phyloP scores from a whole-genome alignment of 495 filamentous ascomycete genomes.

The Penicillium goetzii region DNA sequence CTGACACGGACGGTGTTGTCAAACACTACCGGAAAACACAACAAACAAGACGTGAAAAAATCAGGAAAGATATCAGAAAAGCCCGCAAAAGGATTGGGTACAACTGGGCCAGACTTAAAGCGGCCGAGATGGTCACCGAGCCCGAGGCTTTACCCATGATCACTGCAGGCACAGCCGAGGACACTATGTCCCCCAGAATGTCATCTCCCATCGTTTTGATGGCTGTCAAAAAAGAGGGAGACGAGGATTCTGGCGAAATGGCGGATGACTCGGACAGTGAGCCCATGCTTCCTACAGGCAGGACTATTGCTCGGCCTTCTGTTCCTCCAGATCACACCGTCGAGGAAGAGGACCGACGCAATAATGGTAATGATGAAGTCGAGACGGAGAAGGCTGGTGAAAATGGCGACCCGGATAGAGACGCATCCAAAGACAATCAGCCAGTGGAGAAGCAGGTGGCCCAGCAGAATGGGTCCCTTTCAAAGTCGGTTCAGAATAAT shows the following conservation, averaged over 20 bases:
- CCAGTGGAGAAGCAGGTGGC: background rate
- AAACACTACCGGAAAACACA: background rate
- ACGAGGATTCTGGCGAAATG: background rate
- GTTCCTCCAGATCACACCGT: background rate
- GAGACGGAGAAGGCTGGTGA: background rate
- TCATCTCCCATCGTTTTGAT: background rate
- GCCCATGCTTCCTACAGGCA: background rate
- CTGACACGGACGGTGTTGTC: background rate
- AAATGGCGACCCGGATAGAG: background rate
- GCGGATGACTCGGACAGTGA: background rate
- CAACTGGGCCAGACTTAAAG: background rate
- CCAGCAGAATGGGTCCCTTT: background rate
- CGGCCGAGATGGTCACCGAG: background rate
- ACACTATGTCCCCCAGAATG: background rate
- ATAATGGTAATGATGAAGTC: background rate
- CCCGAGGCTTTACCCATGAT: background rate
- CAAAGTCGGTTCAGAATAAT: background rate
- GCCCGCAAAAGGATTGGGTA: background rate
- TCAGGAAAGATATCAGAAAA: background rate
- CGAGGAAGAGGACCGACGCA: background rate
- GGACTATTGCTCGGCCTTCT: conserved; percentile 1
- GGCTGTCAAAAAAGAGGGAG: background rate
- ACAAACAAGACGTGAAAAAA: background rate
- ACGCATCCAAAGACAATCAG: background rate
- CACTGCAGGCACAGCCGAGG: background rate